A percentile compares a stretch with the other conserved stretches of the same genome.
Evolutionary conservation across 257 asterid genomes (phyloP).

Genomic region (Solanum lycopersicoides): DNA sequence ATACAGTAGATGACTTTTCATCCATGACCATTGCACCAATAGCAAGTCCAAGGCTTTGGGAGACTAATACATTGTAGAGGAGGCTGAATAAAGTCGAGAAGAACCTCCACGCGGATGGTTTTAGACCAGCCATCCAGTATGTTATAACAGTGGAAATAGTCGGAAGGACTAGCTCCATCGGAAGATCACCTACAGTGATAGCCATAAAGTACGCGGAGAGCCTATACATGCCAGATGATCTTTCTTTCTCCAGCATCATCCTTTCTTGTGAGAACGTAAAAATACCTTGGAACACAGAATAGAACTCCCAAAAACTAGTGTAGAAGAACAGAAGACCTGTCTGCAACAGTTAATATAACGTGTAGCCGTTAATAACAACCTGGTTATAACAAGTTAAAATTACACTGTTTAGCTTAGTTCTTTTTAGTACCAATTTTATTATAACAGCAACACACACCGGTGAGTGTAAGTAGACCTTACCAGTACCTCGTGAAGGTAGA

Average conservation of each 20-base stretch:
- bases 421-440: background rate
- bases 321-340: slow-evolving; percentile 57
- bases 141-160: slow-evolving; percentile 36
- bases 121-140: slow-evolving; percentile 79
- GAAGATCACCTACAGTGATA: slow-evolving; percentile 56
- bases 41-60: slow-evolving; percentile 80
- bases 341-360: slow-evolving; percentile 13
- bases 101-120: slow-evolving; percentile 24
- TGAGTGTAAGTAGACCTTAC: background rate
- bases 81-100: slow-evolving; percentile 28
- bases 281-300: slow-evolving; percentile 62
- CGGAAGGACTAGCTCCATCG: slow-evolving; percentile 80
- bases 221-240: slow-evolving; percentile 80
- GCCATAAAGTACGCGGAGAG: slow-evolving; percentile 82
- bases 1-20: slow-evolving; percentile 33
- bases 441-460: background rate
- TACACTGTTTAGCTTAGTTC: background rate
- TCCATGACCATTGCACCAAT: slow-evolving; percentile 67
- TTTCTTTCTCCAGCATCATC: slow-evolving; percentile 51
- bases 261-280: slow-evolving; percentile 74
- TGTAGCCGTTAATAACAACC: background rate
- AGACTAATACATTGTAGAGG: slow-evolving; percentile 34
- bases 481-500: background rate
- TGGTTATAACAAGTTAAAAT: background rate
- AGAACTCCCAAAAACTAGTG: slow-evolving; percentile 73